Percentiles rank a stretch among this genome's conserved stretches.
These are phyloP conservation scores for Physcomitrium patens DNA, from an alignment of 225 moss, liverwort and hornwort genomes.

Conservation along the genomic window DNA sequence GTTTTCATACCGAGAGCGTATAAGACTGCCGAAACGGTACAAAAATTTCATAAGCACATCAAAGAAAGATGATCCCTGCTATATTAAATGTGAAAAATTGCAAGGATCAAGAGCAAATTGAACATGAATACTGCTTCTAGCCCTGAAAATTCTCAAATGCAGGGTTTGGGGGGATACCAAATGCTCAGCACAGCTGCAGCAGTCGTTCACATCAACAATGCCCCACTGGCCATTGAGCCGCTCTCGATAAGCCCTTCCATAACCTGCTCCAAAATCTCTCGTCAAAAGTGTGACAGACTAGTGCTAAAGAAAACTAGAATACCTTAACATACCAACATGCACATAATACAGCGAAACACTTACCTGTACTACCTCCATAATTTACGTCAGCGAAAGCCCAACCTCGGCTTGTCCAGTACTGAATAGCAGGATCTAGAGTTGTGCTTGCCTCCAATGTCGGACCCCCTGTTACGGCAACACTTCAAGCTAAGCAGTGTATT, in stretches of 20 bases:
- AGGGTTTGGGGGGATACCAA: constrained; percentile 44
- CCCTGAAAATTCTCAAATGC: neutral
- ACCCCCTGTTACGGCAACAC: constrained; percentile 56
- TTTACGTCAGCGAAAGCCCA: constrained; percentile 97
- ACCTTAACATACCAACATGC: neutral
- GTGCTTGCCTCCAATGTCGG: constrained; percentile 78
- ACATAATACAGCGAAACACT: neutral
- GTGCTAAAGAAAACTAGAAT: neutral
- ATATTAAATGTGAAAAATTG: neutral
- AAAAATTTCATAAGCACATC: neutral
- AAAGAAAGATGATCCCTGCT: neutral
- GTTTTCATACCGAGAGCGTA: no score
- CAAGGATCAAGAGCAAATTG: neutral
- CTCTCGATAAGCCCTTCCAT: constrained; percentile 89
- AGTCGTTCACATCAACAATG: constrained; percentile 87
- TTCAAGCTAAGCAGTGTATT: neutral
- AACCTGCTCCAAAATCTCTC: constrained; percentile 56
- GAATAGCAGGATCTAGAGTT: constrained; percentile 69
- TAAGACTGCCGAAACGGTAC: neutral
- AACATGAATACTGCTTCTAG: neutral
- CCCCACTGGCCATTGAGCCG: constrained; percentile 87
- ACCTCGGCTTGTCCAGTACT: constrained; percentile 94
- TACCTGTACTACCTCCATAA: constrained; percentile 95
- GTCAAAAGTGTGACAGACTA: neutral
- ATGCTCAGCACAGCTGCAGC: constrained; percentile 87